Base-by-base conservation (phyloP, 768 basidiomycete genomes). In the Pisolithus orientalis region DNA sequence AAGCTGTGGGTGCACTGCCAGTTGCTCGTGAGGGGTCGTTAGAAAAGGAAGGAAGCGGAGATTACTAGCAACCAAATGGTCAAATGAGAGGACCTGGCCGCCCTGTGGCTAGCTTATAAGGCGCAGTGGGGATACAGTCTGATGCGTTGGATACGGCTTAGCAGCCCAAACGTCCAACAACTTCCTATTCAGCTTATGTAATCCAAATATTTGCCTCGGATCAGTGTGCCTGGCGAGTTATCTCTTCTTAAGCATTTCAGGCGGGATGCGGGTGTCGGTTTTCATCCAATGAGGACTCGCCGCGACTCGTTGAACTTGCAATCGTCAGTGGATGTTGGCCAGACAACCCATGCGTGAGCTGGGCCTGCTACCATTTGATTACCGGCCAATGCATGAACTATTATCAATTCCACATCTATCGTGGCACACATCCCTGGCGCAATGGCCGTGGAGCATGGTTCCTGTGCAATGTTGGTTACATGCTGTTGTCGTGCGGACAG, bases 1-100 rank as follows among this genome's bases (percentile, higher is more conserved):
- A 46, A 50, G 61, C 59, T 47, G 60, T 59, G 58, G 11, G 17
- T 43, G 38, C 63, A 62, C 63, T 49, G 63, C 57, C 52, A 39
- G 34, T 49, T 57, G 34, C 44, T 62, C 57, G 63, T 63, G 49
- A 40, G 25, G 50, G 39, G 63, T 58, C 59, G 57, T 61, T 29
- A 65, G 29, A 48, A 50, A 50, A 40, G 47, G 53, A 51, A 34
- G 29, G 53, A 53, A 13, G 47, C 65, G 64, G 64, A 59, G 13
- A 67, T 65, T 47, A 59, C 16, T 45, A 14, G 52, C 21, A 56
- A 24, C 53, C 42, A 47, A 52, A 55, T 43, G 43, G 62, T 61
- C 57, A 59, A 65, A 56, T 10, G 50, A 59, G 39, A 49, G 58
- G 53, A 62, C 46, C 37, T 40, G 46, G 49, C 54, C 44, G 39